A percentile compares a stretch with the other conserved stretches of the same genome.
Evolutionary conservation across 345 rosid species (phyloP).

Genomic region (Cochlearia excelsa): DNA sequence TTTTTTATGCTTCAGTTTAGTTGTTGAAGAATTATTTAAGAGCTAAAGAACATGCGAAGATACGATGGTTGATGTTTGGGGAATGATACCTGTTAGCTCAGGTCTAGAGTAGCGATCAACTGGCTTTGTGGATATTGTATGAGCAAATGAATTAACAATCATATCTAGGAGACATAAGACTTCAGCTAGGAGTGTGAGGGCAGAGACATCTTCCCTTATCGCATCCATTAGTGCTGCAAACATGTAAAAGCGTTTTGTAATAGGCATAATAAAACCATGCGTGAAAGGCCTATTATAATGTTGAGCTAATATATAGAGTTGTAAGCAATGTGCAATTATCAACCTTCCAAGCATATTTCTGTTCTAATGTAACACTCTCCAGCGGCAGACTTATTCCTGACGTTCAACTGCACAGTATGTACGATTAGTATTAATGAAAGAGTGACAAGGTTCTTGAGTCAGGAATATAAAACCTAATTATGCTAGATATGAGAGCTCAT

Average conservation of each 20-base stretch:
- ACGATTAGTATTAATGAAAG: slow-evolving; percentile 10
- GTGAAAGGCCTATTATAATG: slow-evolving; percentile 10
- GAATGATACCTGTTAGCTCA: slow-evolving; percentile 60
- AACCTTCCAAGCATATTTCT: slow-evolving; percentile 95
- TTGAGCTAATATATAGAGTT: background rate
- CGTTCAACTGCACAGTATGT: slow-evolving; percentile 65
- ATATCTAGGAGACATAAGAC: slow-evolving; percentile 89
- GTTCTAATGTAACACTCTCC: slow-evolving; percentile 88
- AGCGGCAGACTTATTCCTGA: slow-evolving; percentile 92
- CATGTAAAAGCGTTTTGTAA: slow-evolving; percentile 20
- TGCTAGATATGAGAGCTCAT: slow-evolving; percentile 17
- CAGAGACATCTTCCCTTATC: slow-evolving; percentile 71
- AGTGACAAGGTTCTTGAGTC: slow-evolving; percentile 11
- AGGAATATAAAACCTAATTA: slow-evolving; percentile 9
- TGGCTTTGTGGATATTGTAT: slow-evolving; percentile 80
- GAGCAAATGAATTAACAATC: slow-evolving; percentile 95
- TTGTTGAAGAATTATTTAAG: slow-evolving; percentile 5
- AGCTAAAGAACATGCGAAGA: slow-evolving; percentile 22
- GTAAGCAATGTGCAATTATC: slow-evolving; percentile 10
- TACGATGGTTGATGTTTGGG: slow-evolving; percentile 15
- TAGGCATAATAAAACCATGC: background rate
- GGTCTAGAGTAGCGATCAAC: slow-evolving; percentile 82
- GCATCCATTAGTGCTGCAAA: slow-evolving; percentile 73
- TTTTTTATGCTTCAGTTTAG: background rate
- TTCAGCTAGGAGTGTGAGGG: slow-evolving; percentile 87